These are phyloP conservation scores for Candida saitoana DNA, from an alignment of 805 yeast genomes.

Conservation along the genomic window DNA sequence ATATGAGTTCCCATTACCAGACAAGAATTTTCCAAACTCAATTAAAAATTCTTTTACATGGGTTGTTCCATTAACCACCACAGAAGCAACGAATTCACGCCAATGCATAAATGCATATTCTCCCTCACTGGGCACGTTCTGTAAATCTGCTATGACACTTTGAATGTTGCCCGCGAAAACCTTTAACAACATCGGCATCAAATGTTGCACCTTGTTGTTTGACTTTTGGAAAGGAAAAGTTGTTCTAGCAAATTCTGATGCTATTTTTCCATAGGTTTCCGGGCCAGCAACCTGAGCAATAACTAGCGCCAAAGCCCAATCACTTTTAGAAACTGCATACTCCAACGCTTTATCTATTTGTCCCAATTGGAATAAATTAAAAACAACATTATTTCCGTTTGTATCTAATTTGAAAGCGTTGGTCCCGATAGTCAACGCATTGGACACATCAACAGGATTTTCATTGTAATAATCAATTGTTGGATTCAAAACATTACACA, in stretches of 20 bases:
- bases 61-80: slow-evolving; percentile 27
- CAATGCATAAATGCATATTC: slow-evolving; percentile 51
- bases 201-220: slow-evolving; percentile 36
- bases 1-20: slow-evolving; percentile 18
- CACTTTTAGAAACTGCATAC: slow-evolving; percentile 56
- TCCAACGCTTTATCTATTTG: slow-evolving; percentile 62
- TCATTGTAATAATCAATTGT: slow-evolving; percentile 26
- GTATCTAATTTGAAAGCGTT: slow-evolving; percentile 42
- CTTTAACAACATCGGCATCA: slow-evolving; percentile 57
- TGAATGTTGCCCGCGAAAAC: slow-evolving; percentile 59
- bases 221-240: slow-evolving; percentile 38
- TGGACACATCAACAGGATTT: slow-evolving; percentile 11
- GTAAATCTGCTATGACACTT: slow-evolving; percentile 49
- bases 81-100: slow-evolving; percentile 44
- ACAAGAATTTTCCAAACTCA: slow-evolving; percentile 50
- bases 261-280: slow-evolving; percentile 54
- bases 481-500: slow-evolving; percentile 42
- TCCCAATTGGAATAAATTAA: slow-evolving; percentile 52
- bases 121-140: slow-evolving; percentile 35
- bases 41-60: slow-evolving; percentile 38
- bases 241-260: slow-evolving; percentile 53
- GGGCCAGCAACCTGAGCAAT: slow-evolving; percentile 65
- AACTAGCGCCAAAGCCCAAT: slow-evolving; percentile 75
- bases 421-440: slow-evolving; percentile 21
- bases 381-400: slow-evolving; percentile 30